Percentiles rank a stretch among this genome's conserved stretches.
These are phyloP conservation scores for Pluteus cervinus DNA, from an alignment of 768 basidiomycete species.

Conservation along the genomic window DNA sequence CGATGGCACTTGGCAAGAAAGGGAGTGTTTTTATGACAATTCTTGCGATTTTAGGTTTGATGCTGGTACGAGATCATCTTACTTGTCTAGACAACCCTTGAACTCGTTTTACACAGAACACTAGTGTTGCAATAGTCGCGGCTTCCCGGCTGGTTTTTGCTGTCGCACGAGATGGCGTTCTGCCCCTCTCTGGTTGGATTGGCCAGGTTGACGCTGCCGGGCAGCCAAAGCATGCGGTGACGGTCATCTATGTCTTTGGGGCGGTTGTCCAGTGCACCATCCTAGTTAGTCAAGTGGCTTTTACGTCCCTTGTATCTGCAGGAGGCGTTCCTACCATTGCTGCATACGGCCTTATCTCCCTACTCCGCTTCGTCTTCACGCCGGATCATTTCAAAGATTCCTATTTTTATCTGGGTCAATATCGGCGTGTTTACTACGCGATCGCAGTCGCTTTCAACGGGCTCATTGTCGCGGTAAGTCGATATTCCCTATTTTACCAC, in stretches of 20 bases:
- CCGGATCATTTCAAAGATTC: slow-evolving; percentile 69
- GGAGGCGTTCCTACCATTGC: slow-evolving; percentile 84
- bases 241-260: slow-evolving; percentile 79
- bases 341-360: slow-evolving; percentile 77
- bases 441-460: slow-evolving; percentile 66
- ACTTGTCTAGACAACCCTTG: background rate
- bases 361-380: slow-evolving; percentile 73
- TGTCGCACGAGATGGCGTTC: slow-evolving; percentile 89
- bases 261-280: slow-evolving; percentile 79
- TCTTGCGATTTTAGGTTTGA: slow-evolving; percentile 78
- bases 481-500: slow-evolving; percentile 2
- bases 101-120: slow-evolving; percentile 48
- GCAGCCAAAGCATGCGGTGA: slow-evolving; percentile 81
- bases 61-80: slow-evolving; percentile 49
- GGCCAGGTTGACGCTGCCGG: slow-evolving; percentile 62
- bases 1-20: slow-evolving; percentile 72
- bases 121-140: slow-evolving; percentile 83
- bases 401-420: slow-evolving; percentile 65
- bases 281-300: slow-evolving; percentile 85
- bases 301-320: slow-evolving; percentile 85
- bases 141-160: slow-evolving; percentile 87
- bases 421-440: slow-evolving; percentile 63
- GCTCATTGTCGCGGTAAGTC: slow-evolving; percentile 64
- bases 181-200: slow-evolving; percentile 82
- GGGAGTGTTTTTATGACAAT: slow-evolving; percentile 84